phyloP scores from a whole-genome alignment of 208 protist species.

The Leishmania mexicana region DNA sequence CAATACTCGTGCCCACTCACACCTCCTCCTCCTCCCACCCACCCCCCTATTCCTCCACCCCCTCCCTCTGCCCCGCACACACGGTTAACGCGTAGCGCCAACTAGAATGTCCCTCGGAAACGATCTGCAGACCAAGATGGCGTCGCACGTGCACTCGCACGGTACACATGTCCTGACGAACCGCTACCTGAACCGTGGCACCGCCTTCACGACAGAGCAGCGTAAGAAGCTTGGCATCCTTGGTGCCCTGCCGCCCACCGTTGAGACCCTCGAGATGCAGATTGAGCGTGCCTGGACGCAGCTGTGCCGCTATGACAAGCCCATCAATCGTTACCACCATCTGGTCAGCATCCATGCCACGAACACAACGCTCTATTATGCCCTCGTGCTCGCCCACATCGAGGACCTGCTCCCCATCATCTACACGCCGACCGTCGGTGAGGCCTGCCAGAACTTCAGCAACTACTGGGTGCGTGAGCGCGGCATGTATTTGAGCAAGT shows the following conservation, averaged over 20 bases:
- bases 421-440: conserved; percentile 93
- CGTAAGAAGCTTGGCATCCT: conserved; percentile 69
- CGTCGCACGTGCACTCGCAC: conserved; percentile 29
- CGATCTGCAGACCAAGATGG: conserved; percentile 16
- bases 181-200: conserved; percentile 82
- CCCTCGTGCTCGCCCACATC: conserved; percentile 70
- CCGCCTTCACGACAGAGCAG: conserved; percentile 81
- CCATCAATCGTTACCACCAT: conserved; percentile 86
- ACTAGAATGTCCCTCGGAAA: conserved; percentile 1
- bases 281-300: conserved; percentile 72
- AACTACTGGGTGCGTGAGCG: conserved; percentile 75
- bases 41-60: not conserved
- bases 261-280: conserved; percentile 85
- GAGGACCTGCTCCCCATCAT: conserved; percentile 82
- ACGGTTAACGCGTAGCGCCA: not conserved
- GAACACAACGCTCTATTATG: conserved; percentile 87
- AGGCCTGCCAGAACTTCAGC: conserved; percentile 93
- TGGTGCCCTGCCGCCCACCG: conserved; percentile 61
- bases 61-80: conserved; percentile 12
- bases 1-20: too few species aligned
- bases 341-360: conserved; percentile 62
- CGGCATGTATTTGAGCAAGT: conserved; percentile 90
- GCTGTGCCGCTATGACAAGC: conserved; percentile 74
- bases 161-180: conserved; percentile 56
- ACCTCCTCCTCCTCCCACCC: not conserved